Conservation (phyloP, 306 rosid genomes). For the Morella rubra region DNA sequence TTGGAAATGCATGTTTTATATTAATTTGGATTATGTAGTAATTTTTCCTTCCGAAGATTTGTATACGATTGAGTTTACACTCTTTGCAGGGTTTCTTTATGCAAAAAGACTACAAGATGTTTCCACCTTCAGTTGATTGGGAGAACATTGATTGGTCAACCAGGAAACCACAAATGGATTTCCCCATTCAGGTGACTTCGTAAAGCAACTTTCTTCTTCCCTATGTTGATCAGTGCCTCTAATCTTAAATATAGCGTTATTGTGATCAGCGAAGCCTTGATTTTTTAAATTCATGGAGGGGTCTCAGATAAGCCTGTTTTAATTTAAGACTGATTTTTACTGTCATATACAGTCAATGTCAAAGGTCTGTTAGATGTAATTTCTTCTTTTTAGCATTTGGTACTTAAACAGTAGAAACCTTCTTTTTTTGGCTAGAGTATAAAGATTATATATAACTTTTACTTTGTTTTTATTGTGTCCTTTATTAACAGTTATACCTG, state of each 20-base stretch:
- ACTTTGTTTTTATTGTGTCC: not conserved
- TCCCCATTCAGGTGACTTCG: conserved; percentile 86
- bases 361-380: not conserved
- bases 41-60: conserved; percentile 13
- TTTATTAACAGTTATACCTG: conserved; percentile 23
- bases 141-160: conserved; percentile 84
- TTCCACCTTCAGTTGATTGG: conserved; percentile 96
- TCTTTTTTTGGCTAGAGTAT: not conserved
- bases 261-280: not conserved
- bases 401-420: not conserved
- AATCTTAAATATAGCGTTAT: not conserved
- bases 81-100: conserved; percentile 84
- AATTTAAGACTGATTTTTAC: not conserved
- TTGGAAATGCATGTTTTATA: conserved; percentile 28
- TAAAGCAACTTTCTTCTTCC: conserved; percentile 7
- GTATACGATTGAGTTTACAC: conserved; percentile 15
- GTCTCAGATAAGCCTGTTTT: conserved; percentile 13
- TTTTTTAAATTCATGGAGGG: conserved; percentile 9
- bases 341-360: not conserved
- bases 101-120: conserved; percentile 99
- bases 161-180: conserved; percentile 94
- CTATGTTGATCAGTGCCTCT: not conserved
- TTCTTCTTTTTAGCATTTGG: conserved; percentile 4
- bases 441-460: not conserved
- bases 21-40: conserved; percentile 12